A percentile compares a stretch with the other conserved stretches of the same genome.
These are phyloP conservation scores for Boletus rufocinnamomeus DNA, from an alignment of 768 basidiomycete species.

Conservation along the genomic window DNA sequence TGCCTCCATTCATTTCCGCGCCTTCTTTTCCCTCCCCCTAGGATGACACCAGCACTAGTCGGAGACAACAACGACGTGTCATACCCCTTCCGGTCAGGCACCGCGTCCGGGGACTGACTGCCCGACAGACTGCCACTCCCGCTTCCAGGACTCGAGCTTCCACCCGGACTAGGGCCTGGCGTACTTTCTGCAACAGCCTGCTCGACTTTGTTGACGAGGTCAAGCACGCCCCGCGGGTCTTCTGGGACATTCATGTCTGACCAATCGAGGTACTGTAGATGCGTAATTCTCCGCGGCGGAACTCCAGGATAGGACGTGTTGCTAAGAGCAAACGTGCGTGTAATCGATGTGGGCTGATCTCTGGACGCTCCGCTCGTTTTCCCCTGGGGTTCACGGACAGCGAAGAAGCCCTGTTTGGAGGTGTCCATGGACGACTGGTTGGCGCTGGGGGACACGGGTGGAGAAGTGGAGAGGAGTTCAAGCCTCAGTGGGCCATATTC, in stretches of 20 bases:
- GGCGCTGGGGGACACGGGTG: conserved; percentile 29
- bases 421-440: conserved; percentile 37
- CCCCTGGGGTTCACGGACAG: conserved; percentile 28
- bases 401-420: conserved; percentile 39
- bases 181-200: conserved; percentile 30
- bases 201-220: conserved; percentile 72
- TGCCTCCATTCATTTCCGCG: conserved; percentile 32
- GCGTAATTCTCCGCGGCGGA: conserved; percentile 68
- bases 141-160: conserved; percentile 25
- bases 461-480: conserved; percentile 49
- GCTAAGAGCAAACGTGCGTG: conserved; percentile 67
- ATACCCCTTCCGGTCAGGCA: conserved; percentile 4
- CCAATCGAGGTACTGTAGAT: conserved; percentile 94
- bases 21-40: conserved; percentile 8
- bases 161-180: conserved; percentile 33
- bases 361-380: conserved; percentile 11
- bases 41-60: conserved; percentile 6
- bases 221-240: conserved; percentile 72
- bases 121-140: conserved; percentile 18
- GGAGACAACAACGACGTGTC: conserved; percentile 21
- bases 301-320: conserved; percentile 61
- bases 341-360: conserved; percentile 41
- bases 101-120: conserved; percentile 21
- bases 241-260: conserved; percentile 96
- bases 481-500: conserved; percentile 73